phyloP scores from a whole-genome alignment of 2,329 filamentous ascomycete species.

The Diplodia seriata region DNA sequence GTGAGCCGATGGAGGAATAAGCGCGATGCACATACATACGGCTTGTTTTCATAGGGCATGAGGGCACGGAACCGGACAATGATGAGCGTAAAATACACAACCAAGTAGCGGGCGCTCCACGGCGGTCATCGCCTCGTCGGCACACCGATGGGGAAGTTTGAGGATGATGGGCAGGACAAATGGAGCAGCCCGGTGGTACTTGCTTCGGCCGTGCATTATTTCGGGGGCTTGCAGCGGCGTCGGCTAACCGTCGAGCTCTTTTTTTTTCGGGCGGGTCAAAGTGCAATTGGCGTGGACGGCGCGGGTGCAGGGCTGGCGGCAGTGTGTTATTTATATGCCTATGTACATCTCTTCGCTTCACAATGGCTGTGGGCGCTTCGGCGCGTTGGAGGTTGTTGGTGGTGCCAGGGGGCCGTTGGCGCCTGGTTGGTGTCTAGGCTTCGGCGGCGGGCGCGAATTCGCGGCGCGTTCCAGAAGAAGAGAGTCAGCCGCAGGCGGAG shows the following conservation, averaged over 20 bases:
- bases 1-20: constrained; percentile 45
- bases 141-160: constrained; percentile 28
- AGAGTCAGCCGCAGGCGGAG: constrained; percentile 16
- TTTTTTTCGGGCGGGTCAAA: not conserved
- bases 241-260: constrained; percentile 15
- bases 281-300: not conserved
- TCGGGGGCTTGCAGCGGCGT: constrained; percentile 29
- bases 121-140: constrained; percentile 13
- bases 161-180: constrained; percentile 28
- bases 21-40: constrained; percentile 31
- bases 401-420: constrained; percentile 19
- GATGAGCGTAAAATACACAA: constrained; percentile 17
- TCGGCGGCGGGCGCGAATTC: not conserved
- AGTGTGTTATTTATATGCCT: constrained; percentile 1
- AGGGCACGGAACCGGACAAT: not conserved
- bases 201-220: constrained; percentile 30
- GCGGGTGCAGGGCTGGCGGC: not conserved
- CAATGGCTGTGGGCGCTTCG: constrained; percentile 9
- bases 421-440: constrained; percentile 7
- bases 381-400: not conserved
- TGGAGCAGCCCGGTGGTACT: constrained; percentile 26
- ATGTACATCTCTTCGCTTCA: not conserved
- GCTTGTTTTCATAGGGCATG: constrained; percentile 16
- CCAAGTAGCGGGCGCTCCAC: constrained; percentile 15
- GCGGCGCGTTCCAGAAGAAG: constrained; percentile 30